Conservation (phyloP, 306 rosid genomes). For the Morella rubra region DNA sequence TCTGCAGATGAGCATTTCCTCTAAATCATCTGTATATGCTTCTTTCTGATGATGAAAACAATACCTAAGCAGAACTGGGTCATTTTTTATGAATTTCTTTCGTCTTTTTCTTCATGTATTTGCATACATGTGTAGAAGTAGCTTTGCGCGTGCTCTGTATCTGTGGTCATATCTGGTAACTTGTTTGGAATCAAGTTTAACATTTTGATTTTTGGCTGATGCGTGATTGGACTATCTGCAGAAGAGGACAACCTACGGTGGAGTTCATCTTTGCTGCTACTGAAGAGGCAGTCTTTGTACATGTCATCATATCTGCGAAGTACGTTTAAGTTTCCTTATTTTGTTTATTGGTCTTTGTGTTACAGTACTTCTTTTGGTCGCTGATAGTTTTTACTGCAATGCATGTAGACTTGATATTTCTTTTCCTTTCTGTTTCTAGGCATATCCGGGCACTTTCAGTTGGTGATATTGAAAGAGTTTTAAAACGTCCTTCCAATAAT, state of each 20-base stretch:
- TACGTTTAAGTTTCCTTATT: constrained; percentile 31
- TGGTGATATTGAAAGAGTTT: constrained; percentile 67
- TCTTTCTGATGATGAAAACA: background rate
- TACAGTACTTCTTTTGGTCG: background rate
- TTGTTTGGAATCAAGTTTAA: background rate
- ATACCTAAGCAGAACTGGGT: constrained; percentile 1
- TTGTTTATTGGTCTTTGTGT: background rate
- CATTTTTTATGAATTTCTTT: background rate
- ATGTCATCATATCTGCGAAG: constrained; percentile 85
- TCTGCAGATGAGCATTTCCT: background rate
- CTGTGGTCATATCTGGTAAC: constrained; percentile 5
- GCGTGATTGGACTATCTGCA: constrained; percentile 43
- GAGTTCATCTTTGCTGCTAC: constrained; percentile 92
- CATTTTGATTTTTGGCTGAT: constrained; percentile 30
- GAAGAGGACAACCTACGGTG: constrained; percentile 87
- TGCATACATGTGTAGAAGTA: constrained; percentile 11
- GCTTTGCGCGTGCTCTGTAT: constrained; percentile 26
- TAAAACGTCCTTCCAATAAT: constrained; percentile 56
- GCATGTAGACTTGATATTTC: constrained; percentile 2
- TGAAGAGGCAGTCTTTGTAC: constrained; percentile 86
- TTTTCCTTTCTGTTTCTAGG: constrained; percentile 38
- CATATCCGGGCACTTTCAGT: constrained; percentile 73
- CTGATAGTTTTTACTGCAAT: constrained; percentile 7
- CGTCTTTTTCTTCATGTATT: background rate
- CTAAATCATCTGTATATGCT: background rate